phyloP scores from a whole-genome alignment of 306 rosid species.

The Hylodesmum podocarpum region DNA sequence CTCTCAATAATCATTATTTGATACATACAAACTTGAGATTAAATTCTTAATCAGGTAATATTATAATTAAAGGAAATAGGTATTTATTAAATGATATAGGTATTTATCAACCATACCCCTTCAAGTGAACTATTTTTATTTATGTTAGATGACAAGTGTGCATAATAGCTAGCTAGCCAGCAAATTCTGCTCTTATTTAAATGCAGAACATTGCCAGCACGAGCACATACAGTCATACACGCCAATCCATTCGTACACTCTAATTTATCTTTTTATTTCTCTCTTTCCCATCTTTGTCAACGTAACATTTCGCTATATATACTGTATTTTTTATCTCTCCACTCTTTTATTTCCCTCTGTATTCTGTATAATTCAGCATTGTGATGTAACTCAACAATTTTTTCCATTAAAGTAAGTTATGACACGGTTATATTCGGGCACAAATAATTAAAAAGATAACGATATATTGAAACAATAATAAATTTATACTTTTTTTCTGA shows the following conservation, averaged over 20 bases:
- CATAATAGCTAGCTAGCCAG: background rate
- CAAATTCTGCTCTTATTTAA: background rate
- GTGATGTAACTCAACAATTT: no score
- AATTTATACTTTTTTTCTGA: no score
- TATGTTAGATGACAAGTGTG: slow-evolving; percentile 10
- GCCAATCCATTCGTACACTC: background rate
- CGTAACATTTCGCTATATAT: background rate
- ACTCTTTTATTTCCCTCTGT: background rate
- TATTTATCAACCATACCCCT: no score
- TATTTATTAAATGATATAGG: no score
- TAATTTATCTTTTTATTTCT: background rate
- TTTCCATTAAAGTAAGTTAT: no score
- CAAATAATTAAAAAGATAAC: no score
- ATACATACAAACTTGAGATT: no score
- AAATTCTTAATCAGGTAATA: no score
- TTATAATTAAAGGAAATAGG: no score
- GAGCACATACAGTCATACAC: background rate
- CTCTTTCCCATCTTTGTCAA: background rate
- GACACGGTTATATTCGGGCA: no score
- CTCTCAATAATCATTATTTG: no score
- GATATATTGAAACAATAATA: no score
- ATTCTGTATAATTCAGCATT: background rate
- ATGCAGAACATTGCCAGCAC: slow-evolving; percentile 19
- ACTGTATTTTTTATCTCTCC: background rate
- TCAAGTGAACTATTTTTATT: background rate